A percentile compares a stretch with the other conserved stretches of the same genome.
These are phyloP conservation scores for Straminergon stramineum DNA, from an alignment of 225 moss, liverwort and hornwort species.

Conservation along the genomic window DNA sequence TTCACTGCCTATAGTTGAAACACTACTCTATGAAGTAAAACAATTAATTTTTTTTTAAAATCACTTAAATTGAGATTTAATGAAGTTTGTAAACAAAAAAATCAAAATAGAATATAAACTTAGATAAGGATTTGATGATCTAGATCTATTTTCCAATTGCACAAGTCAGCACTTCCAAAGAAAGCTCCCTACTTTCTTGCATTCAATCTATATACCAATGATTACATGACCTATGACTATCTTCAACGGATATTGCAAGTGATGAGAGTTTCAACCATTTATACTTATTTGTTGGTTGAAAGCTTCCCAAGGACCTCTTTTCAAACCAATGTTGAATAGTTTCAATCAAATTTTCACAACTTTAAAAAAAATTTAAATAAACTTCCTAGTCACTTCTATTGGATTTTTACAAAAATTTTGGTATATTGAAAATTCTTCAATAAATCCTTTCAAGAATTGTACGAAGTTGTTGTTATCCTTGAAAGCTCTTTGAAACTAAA, in stretches of 20 bases:
- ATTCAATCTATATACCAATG: background rate
- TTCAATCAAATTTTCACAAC: background rate
- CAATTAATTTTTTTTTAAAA: too few relatives aligned
- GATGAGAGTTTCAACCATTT: background rate
- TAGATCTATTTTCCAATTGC: background rate
- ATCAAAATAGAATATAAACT: background rate
- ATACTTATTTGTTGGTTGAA: background rate
- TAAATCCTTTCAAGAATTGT: background rate
- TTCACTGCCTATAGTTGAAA: background rate
- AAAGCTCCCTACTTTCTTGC: accelerated
- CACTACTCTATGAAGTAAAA: background rate
- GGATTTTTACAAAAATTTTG: background rate
- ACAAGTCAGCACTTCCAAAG: background rate
- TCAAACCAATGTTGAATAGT: background rate
- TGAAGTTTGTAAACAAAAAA: background rate
- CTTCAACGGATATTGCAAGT: background rate
- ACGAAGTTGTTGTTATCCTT: accelerated
- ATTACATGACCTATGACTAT: background rate
- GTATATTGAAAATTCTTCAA: background rate
- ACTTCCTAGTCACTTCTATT: background rate
- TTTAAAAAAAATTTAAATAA: background rate
- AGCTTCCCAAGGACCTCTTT: background rate
- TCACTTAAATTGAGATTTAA: background rate
- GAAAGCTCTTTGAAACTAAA: background rate
- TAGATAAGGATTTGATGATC: background rate